These are phyloP conservation scores for Cinnamomum micranthum DNA, from an alignment of 164 flowering plant genomes.

Conservation along the genomic window DNA sequence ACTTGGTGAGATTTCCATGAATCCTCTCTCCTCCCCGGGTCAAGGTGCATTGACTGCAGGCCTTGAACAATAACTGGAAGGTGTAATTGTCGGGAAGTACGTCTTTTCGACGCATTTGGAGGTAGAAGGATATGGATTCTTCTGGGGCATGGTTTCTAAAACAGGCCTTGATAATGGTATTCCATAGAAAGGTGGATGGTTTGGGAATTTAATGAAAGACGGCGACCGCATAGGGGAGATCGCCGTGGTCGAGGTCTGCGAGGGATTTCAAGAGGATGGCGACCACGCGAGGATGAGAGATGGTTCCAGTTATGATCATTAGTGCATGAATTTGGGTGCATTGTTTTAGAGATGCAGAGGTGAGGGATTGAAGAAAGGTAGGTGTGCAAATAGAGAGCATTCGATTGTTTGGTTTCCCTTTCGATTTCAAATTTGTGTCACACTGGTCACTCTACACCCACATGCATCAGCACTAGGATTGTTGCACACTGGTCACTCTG, in stretches of 20 bases:
- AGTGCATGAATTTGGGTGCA: slow-evolving; percentile 12
- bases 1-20: slow-evolving; percentile 3
- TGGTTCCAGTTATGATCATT: slow-evolving; percentile 10
- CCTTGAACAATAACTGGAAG: slow-evolving; percentile 19
- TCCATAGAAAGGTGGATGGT: slow-evolving; percentile 16
- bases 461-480: too few species aligned
- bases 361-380: not conserved
- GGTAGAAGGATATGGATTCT: slow-evolving; percentile 12
- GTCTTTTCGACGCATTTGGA: slow-evolving; percentile 6
- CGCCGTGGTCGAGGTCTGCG: not conserved
- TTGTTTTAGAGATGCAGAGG: not conserved
- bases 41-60: slow-evolving; percentile 6
- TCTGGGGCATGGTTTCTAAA: slow-evolving; percentile 4
- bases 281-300: not conserved
- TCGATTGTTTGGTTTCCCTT: not conserved
- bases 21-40: slow-evolving; percentile 5
- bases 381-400: not conserved
- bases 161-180: slow-evolving; percentile 16
- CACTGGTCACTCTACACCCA: too few species aligned
- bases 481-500: too few species aligned
- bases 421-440: not conserved
- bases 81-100: slow-evolving; percentile 10
- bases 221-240: slow-evolving; percentile 4
- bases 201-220: slow-evolving; percentile 10
- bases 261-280: slow-evolving; percentile 6